These are phyloP conservation scores for Polygonum maritimum DNA, from an alignment of 148 eudicot species.

Conservation along the genomic window DNA sequence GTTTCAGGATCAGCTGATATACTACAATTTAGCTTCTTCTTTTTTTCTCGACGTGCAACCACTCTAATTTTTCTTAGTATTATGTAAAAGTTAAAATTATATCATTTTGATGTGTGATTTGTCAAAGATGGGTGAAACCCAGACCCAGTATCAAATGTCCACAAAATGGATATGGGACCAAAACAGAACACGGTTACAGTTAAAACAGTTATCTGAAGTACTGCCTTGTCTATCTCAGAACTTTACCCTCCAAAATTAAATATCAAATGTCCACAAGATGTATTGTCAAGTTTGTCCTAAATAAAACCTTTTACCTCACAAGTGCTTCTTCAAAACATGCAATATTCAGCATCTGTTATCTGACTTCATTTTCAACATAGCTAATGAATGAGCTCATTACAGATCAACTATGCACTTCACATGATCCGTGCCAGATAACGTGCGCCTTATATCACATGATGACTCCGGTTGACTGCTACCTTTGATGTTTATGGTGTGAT, in stretches of 20 bases:
- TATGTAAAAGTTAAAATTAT: too few species aligned
- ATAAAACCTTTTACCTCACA: background rate
- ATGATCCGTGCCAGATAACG: background rate
- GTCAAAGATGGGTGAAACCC: background rate
- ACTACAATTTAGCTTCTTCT: too few species aligned
- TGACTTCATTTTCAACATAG: background rate
- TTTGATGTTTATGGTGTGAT: constrained; percentile 13
- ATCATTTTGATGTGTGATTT: background rate
- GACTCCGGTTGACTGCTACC: background rate
- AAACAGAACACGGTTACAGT: background rate
- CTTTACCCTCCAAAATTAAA: background rate
- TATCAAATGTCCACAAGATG: background rate
- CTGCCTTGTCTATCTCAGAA: background rate
- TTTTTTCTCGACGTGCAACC: too few species aligned
- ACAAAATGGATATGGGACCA: background rate
- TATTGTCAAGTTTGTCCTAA: background rate
- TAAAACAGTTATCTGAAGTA: background rate
- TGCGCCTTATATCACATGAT: background rate
- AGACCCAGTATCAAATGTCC: background rate
- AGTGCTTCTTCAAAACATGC: background rate
- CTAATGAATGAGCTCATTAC: background rate
- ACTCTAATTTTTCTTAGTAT: too few species aligned
- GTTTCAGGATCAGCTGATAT: too few species aligned
- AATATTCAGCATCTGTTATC: background rate
- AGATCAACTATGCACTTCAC: background rate